phyloP scores from a whole-genome alignment of 495 filamentous ascomycete genomes.

The Podospora anserina region DNA sequence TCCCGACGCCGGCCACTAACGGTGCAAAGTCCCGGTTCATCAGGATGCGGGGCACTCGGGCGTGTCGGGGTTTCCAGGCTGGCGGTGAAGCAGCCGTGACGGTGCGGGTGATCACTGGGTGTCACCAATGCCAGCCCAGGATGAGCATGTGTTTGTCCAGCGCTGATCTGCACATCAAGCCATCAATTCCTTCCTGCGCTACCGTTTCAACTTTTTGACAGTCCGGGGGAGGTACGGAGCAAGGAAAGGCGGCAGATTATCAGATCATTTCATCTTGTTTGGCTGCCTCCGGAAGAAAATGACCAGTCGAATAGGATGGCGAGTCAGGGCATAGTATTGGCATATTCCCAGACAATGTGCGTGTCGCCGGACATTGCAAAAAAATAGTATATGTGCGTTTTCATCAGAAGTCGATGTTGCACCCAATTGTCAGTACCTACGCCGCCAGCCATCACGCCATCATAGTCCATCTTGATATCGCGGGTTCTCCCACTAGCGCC shows the following conservation, averaged over 20 bases:
- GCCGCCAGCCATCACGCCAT: slow-evolving; percentile 16
- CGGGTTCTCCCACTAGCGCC: slow-evolving; percentile 1
- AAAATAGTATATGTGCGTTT: background rate
- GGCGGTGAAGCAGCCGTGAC: slow-evolving; percentile 1
- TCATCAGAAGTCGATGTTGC: slow-evolving; percentile 2
- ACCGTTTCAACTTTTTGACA: slow-evolving; percentile 15
- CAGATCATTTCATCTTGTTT: background rate
- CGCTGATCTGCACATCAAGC: slow-evolving; percentile 9
- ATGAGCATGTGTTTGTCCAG: background rate
- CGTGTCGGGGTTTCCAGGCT: background rate
- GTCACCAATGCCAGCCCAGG: background rate
- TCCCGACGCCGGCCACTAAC: slow-evolving; percentile 12
- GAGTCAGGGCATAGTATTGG: background rate
- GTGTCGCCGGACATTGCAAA: background rate
- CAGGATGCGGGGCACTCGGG: slow-evolving; percentile 3
- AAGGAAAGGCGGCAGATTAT: background rate
- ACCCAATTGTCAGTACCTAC: background rate
- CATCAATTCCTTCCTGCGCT: slow-evolving; percentile 3
- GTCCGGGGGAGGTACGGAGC: background rate
- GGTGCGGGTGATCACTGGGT: background rate
- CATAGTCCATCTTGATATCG: background rate
- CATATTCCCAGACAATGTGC: background rate
- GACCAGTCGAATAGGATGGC: background rate
- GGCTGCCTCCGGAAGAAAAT: background rate
- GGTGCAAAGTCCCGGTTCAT: background rate